These are phyloP conservation scores for Starmerella stellata DNA, from an alignment of 805 yeast genomes.

Conservation along the genomic window DNA sequence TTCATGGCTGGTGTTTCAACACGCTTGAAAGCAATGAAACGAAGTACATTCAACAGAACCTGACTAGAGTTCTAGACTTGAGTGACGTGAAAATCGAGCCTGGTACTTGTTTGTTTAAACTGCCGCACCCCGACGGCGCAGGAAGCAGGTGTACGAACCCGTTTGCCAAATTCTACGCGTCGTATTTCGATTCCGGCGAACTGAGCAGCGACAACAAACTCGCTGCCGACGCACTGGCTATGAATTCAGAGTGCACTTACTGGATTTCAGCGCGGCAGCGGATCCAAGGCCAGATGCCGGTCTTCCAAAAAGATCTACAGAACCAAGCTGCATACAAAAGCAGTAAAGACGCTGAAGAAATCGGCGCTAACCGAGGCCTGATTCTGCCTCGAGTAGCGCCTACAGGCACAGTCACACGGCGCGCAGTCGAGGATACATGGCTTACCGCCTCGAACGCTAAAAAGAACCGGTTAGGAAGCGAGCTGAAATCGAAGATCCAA, in stretches of 20 bases:
- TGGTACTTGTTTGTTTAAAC: slow-evolving; percentile 24
- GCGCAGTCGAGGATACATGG: slow-evolving; percentile 97
- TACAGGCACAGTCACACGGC: slow-evolving; percentile 92
- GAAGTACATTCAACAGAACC: slow-evolving; percentile 25
- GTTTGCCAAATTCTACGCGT: slow-evolving; percentile 56
- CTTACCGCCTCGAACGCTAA: slow-evolving; percentile 93
- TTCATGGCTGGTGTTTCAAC: slow-evolving; percentile 76
- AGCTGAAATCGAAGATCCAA: slow-evolving; percentile 62
- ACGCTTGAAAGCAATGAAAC: slow-evolving; percentile 27
- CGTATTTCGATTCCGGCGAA: slow-evolving; percentile 54
- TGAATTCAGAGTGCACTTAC: slow-evolving; percentile 67
- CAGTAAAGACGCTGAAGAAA: slow-evolving; percentile 11
- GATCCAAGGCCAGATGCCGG: slow-evolving; percentile 70
- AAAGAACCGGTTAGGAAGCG: slow-evolving; percentile 71
- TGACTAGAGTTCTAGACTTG: slow-evolving; percentile 16
- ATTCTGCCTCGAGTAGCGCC: slow-evolving; percentile 71
- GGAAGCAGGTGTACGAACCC: slow-evolving; percentile 52
- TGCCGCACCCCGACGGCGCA: slow-evolving; percentile 83
- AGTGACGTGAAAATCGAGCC: slow-evolving; percentile 2
- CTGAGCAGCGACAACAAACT: slow-evolving; percentile 51
- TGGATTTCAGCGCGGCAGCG: slow-evolving; percentile 87
- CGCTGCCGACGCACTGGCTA: slow-evolving; percentile 61
- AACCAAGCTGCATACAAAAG: slow-evolving; percentile 2
- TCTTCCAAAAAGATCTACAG: slow-evolving; percentile 27
- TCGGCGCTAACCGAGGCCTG: slow-evolving; percentile 32